These are phyloP conservation scores for Pseudogymnoascus sp. DNA, from an alignment of 2,329 filamentous ascomycete genomes.

Conservation along the genomic window DNA sequence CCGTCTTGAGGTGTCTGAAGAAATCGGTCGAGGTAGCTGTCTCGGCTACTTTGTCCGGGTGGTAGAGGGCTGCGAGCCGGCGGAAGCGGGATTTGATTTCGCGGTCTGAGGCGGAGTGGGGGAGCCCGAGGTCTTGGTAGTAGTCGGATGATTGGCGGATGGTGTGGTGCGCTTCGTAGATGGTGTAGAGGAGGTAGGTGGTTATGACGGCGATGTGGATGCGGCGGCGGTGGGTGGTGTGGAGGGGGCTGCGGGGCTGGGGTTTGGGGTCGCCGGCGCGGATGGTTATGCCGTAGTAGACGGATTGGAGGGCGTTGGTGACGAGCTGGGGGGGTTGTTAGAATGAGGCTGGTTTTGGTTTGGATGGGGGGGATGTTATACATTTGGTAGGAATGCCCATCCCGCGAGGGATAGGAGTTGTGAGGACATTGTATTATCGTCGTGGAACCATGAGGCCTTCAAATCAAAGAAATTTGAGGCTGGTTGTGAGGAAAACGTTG, in stretches of 20 bases:
- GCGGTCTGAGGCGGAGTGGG: conserved; percentile 60
- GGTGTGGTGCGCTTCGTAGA: conserved; percentile 84
- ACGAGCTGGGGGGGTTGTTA: conserved; percentile 50
- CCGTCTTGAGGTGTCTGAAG: conserved; percentile 78
- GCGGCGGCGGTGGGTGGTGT: conserved; percentile 64
- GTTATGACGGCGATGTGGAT: conserved; percentile 79
- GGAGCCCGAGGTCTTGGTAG: conserved; percentile 69
- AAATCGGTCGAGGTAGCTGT: conserved; percentile 34
- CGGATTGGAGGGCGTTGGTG: conserved; percentile 66
- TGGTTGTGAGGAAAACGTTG: background rate
- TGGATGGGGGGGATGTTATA: conserved; percentile 30
- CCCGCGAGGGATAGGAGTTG: conserved; percentile 46
- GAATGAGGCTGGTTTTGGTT: background rate
- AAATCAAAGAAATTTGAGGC: background rate
- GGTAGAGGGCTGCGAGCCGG: conserved; percentile 59
- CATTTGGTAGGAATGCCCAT: conserved; percentile 55
- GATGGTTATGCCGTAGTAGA: conserved; percentile 83
- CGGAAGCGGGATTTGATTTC: conserved; percentile 81
- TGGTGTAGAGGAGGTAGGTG: conserved; percentile 79
- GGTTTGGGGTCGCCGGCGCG: conserved; percentile 81
- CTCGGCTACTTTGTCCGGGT: conserved; percentile 68
- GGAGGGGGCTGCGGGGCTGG: conserved; percentile 58
- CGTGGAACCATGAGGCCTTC: background rate
- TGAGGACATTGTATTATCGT: conserved; percentile 7
- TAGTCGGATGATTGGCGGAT: conserved; percentile 65